A percentile compares a stretch with the other conserved stretches of the same genome.
phyloP scores from a whole-genome alignment of 495 filamentous ascomycete species.

The Letharia columbiana region DNA sequence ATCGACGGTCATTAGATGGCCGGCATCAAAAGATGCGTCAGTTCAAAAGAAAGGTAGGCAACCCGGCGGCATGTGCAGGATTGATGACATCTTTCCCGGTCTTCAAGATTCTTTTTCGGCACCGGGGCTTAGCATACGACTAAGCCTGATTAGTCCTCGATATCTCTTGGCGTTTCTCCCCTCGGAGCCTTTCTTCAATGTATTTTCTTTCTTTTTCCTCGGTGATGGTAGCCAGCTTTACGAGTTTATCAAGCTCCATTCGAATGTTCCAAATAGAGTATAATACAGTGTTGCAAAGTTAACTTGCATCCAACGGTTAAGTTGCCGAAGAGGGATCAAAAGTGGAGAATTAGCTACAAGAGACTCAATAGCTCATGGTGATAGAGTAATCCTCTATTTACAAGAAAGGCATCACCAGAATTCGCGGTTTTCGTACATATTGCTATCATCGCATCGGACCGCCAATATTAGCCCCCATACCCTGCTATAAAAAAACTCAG shows the following conservation, averaged over 20 bases:
- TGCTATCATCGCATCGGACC: slow-evolving; percentile 24
- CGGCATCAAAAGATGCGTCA: slow-evolving; percentile 11
- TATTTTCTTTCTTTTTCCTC: not conserved
- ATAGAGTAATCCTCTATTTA: not conserved
- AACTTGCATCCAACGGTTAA: slow-evolving; percentile 2
- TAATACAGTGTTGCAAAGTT: slow-evolving; percentile 8
- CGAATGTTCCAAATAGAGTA: not conserved
- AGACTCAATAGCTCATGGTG: not conserved
- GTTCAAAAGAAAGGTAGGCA: not conserved
- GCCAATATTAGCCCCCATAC: slow-evolving; percentile 52
- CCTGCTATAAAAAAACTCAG: slow-evolving; percentile 32
- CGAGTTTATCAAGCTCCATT: not conserved
- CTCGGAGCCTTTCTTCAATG: not conserved
- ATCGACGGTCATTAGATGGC: slow-evolving; percentile 13
- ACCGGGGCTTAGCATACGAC: slow-evolving; percentile 2
- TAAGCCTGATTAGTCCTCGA: slow-evolving; percentile 13
- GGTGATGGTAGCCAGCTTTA: not conserved
- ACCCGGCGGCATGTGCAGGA: slow-evolving; percentile 6
- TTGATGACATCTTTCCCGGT: slow-evolving; percentile 16
- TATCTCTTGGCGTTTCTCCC: not conserved
- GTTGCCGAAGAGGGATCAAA: slow-evolving; percentile 7
- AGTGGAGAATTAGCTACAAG: slow-evolving; percentile 21
- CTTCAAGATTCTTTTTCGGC: slow-evolving; percentile 7
- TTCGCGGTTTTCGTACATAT: not conserved
- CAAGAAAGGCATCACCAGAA: not conserved